Base-by-base conservation (phyloP, 768 basidiomycete species). In the Sporobolomyces phaffii region DNA sequence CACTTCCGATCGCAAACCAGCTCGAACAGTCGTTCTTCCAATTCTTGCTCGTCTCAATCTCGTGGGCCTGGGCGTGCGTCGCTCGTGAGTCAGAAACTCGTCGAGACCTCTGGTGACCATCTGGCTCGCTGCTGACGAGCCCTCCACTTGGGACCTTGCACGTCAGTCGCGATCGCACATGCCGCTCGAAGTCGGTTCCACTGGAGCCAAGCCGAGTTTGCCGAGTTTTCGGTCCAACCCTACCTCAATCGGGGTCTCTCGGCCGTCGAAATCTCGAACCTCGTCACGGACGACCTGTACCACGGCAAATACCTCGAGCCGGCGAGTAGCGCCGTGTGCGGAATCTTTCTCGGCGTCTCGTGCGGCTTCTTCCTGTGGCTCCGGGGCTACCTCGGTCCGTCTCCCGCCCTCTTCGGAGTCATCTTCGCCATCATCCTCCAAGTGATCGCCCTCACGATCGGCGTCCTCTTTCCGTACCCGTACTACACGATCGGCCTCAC, bases 221-320 rank as follows among this genome's bases (percentile, higher is more conserved):
- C 43, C 11, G 20, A 38, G 2, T 8, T 51, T 8, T 48, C 71
- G 1, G 54, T 64, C 0, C 45, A 61, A 34, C 60, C 29, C 5
- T 65, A 52, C 40, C 52, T 43, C 28, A 34, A 40, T 2, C n/a
- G 28, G 2, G 67, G 67, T 1, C 33, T 64, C 29, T 18, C 60
- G 5, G 67, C 62, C 0, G 43, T 60, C 0, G 62, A 69, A 7
- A 18, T 71, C 17, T 26, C 48, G 5, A 7, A 34, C 5, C 61
- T 54, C 5, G 48, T 73, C 1, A 54, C 51, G 40, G 26, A 45
- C 17, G 53, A 48, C 33, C 53, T 73, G 22, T 73, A 64, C 40
- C 41, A 63, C 29, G 73, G 73, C n/a, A 38, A 40, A 13, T 73
- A 29, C 58, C 58, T 73, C 57, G 73, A 73, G n/a, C 43, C 67